These are phyloP conservation scores for Fomitopsis serialis DNA, from an alignment of 768 basidiomycete species.

Conservation along the genomic window DNA sequence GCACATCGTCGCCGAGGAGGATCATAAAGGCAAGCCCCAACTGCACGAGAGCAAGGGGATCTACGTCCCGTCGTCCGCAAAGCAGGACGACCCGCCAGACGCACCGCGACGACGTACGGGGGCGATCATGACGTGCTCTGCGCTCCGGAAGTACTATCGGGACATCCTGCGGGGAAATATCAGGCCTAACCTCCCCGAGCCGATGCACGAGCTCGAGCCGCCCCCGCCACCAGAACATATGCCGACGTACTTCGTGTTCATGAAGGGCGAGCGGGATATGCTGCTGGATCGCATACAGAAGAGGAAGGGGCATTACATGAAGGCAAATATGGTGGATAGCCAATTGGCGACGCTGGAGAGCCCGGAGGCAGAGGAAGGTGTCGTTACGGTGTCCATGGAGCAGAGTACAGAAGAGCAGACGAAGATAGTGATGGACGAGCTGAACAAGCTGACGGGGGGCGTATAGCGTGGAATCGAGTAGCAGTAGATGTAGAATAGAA, in stretches of 20 bases:
- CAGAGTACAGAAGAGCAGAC: slow-evolving; percentile 55
- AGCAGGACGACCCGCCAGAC: background rate
- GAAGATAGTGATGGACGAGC: slow-evolving; percentile 34
- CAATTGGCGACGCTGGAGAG: slow-evolving; percentile 69
- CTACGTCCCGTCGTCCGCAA: slow-evolving; percentile 2
- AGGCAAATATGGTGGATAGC: slow-evolving; percentile 73
- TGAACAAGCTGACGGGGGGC: slow-evolving; percentile 24
- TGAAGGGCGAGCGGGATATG: slow-evolving; percentile 52
- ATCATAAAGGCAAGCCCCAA: slow-evolving; percentile 1
- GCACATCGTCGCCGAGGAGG: slow-evolving; percentile 27
- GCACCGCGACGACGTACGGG: slow-evolving; percentile 29
- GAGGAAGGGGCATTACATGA: slow-evolving; percentile 79
- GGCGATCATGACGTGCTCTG: slow-evolving; percentile 83
- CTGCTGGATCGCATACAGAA: slow-evolving; percentile 59
- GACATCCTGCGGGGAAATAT: slow-evolving; percentile 66
- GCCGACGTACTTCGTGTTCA: slow-evolving; percentile 75
- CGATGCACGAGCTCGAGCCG: slow-evolving; percentile 15
- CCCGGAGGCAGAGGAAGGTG: slow-evolving; percentile 61
- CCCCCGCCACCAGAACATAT: slow-evolving; percentile 24
- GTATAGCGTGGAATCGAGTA: background rate
- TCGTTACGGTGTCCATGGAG: slow-evolving; percentile 56
- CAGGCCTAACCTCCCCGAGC: slow-evolving; percentile 19
- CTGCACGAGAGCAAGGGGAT: background rate
- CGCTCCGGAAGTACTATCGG: slow-evolving; percentile 77
- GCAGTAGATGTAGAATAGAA: background rate